Conservation (phyloP, 1,284 basidiomycete genomes). For the Cryptococcus jaspeensis region DNA sequence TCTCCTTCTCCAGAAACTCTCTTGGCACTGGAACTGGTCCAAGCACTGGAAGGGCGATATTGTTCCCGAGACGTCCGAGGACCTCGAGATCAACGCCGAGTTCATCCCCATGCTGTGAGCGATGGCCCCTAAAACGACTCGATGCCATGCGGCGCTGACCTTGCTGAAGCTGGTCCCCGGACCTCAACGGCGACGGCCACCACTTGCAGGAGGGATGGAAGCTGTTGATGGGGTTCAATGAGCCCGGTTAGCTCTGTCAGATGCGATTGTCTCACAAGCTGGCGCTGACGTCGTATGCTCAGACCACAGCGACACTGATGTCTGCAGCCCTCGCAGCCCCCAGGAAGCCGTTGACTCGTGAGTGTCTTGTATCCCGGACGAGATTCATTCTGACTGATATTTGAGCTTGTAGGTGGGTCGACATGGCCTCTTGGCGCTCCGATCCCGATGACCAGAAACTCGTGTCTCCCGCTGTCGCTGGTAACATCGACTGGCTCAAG, state of each 20-base stretch:
- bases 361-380: background rate
- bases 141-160: background rate
- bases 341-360: slow-evolving; percentile 32
- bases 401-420: slow-evolving; percentile 27
- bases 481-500: slow-evolving; percentile 36
- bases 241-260: slow-evolving; percentile 41
- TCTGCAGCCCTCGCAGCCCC: slow-evolving; percentile 24
- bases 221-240: slow-evolving; percentile 44
- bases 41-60: slow-evolving; percentile 39
- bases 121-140: background rate
- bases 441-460: slow-evolving; percentile 23
- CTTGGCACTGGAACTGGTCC: slow-evolving; percentile 51
- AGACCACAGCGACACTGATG: slow-evolving; percentile 37
- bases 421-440: slow-evolving; percentile 30
- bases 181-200: slow-evolving; percentile 33
- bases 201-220: slow-evolving; percentile 29
- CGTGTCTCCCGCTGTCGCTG: slow-evolving; percentile 41
- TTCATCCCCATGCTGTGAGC: slow-evolving; percentile 49
- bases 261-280: background rate
- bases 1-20: slow-evolving; percentile 24
- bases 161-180: slow-evolving; percentile 38
- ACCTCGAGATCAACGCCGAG: slow-evolving; percentile 37
- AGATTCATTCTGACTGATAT: background rate
- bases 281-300: background rate
- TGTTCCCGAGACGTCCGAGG: slow-evolving; percentile 31